These are phyloP conservation scores for Candida buenavistaensis DNA, from an alignment of 1,139 yeast species.

Conservation along the genomic window DNA sequence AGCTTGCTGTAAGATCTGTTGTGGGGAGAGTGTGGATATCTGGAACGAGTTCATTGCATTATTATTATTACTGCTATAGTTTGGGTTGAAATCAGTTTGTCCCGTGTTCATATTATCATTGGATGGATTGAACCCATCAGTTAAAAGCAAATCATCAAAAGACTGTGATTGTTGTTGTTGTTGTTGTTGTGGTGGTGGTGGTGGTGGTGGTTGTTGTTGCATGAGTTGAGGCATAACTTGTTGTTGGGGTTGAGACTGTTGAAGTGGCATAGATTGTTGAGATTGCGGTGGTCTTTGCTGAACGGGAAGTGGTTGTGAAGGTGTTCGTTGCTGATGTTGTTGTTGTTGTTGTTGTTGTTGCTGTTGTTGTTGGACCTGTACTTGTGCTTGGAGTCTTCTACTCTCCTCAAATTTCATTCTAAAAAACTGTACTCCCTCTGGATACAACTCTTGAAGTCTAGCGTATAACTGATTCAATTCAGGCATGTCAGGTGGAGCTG, in stretches of 20 bases:
- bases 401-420: conserved; percentile 47
- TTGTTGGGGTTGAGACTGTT: conserved; percentile 12
- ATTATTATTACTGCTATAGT: conserved; percentile 8
- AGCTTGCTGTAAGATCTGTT: conserved; percentile 38
- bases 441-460: conserved; percentile 52
- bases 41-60: conserved; percentile 10
- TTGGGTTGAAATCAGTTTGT: conserved; percentile 4
- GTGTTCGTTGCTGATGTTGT: conserved; percentile 6
- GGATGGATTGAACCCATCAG: conserved; percentile 6
- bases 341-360: conserved; percentile 11
- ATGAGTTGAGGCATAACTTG: conserved; percentile 9
- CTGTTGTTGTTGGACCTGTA: conserved; percentile 12
- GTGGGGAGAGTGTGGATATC: conserved; percentile 35
- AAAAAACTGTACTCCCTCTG: conserved; percentile 53
- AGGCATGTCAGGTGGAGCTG: conserved; percentile 58
- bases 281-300: conserved; percentile 7
- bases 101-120: conserved; percentile 3
- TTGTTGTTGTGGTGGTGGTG: conserved; percentile 9
- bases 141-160: conserved; percentile 5
- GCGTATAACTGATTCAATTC: conserved; percentile 49
- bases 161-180: conserved; percentile 11
- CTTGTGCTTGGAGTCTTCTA: conserved; percentile 26
- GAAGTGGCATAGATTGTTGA: conserved; percentile 9
- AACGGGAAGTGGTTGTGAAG: conserved; percentile 11
- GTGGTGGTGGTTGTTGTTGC: conserved; percentile 11